Evolutionary conservation across 192 early-diverging fungal genomes (phyloP), one percentile per base, ranked within the genome.

Genomic region (Physocladia obscura): DNA sequence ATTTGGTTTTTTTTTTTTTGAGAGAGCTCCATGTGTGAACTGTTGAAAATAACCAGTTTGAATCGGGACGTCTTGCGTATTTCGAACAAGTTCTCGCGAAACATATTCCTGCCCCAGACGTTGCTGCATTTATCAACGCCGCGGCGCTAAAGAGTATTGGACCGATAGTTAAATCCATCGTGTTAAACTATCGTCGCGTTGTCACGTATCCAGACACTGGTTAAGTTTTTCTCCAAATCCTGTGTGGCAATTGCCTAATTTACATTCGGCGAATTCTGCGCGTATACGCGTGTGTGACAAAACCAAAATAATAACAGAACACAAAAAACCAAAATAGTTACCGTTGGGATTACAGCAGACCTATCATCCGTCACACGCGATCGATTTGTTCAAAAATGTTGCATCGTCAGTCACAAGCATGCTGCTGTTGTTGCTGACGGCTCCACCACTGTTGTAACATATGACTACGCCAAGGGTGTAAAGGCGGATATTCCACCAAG

Each of bases 141-240:
- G 17, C 59, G 17, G 34, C 6, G 13, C n/a, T 13, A 36, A 69
- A 56, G 56, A 48, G 32, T 4, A 50, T 80, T 31, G 82, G 84
- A 2, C 70, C 77, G 4, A 86, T 83, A 44, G 73, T 77, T 6
- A 83, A 86, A 48, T 69, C 73, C 5, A 35, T 74, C 1, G 54
- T 44, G 6, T 64, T 76, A 44, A 83, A 76, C 30, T 86, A 86
- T 63, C 67, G 58, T 19, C 58, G 71, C 27, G 74, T 77, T 2
- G 77, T 81, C 21, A 57, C 47, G 11, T 86, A 77, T 48, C 81
- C 81, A 2, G 81, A 85, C 63, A 84, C 73, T 30, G 57, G 57
- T 58, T 13, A 58, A 19, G 26, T 81, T 35, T n/a, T n/a, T n/a
- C n/a, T n/a, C n/a, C n/a, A n/a, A n/a, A n/a, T n/a, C n/a, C n/a